Percentiles rank a stretch among this genome's conserved stretches.
phyloP scores from a whole-genome alignment of 148 eudicot genomes.

The Nepenthes mirabilis region DNA sequence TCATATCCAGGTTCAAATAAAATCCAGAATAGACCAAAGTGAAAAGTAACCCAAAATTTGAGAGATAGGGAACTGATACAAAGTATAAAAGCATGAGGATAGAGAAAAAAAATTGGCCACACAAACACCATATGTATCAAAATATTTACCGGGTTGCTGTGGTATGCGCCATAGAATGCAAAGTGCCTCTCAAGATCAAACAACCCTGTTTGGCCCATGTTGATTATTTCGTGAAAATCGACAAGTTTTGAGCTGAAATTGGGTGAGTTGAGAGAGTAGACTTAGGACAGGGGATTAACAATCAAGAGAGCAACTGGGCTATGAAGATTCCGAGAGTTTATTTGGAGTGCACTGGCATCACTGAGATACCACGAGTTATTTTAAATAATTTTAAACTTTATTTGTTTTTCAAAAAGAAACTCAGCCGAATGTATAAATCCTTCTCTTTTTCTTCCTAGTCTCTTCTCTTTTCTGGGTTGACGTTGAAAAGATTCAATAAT shows the following conservation, averaged over 20 bases:
- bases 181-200: slow-evolving; percentile 71
- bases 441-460: too few species aligned
- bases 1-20: slow-evolving; percentile 41
- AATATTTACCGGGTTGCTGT: slow-evolving; percentile 60
- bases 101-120: slow-evolving; percentile 65
- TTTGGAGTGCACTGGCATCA: too few species aligned
- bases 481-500: too few species aligned
- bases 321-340: too few species aligned
- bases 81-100: slow-evolving; percentile 31
- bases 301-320: too few species aligned
- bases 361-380: too few species aligned
- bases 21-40: slow-evolving; percentile 25
- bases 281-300: not conserved
- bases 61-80: slow-evolving; percentile 29
- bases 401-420: too few species aligned
- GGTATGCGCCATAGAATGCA: slow-evolving; percentile 81
- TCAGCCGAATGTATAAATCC: too few species aligned
- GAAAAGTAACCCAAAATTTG: slow-evolving; percentile 22
- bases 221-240: not conserved
- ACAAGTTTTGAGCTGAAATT: not conserved
- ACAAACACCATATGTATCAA: slow-evolving; percentile 70
- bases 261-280: not conserved
- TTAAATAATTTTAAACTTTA: too few species aligned
- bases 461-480: too few species aligned
- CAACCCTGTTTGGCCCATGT: slow-evolving; percentile 20